phyloP scores from a whole-genome alignment of 495 filamentous ascomycete genomes.

The Chaetomium fimeti region DNA sequence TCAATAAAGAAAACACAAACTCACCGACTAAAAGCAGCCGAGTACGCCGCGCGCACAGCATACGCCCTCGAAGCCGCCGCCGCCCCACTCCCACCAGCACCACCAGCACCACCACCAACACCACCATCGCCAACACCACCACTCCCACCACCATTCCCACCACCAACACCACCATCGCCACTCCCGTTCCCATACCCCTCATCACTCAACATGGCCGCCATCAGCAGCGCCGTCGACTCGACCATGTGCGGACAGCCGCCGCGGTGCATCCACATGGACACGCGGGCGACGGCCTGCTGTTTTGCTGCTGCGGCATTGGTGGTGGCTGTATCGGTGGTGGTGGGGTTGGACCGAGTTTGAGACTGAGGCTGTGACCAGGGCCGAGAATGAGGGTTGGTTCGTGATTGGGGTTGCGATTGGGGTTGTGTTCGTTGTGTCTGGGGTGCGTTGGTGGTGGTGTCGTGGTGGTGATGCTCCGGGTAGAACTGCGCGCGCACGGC shows the following conservation, averaged over 20 bases:
- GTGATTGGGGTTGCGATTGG: conserved; percentile 1
- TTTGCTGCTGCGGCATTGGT: conserved; percentile 18
- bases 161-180: conserved; percentile 44
- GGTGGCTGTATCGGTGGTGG: neutral
- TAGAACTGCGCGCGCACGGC: conserved; percentile 67
- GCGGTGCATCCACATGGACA: conserved; percentile 59
- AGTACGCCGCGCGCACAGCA: conserved; percentile 47
- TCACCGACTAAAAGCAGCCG: conserved; percentile 51
- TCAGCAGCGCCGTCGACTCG: conserved; percentile 75
- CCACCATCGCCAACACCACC: neutral
- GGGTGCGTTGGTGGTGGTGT: no score
- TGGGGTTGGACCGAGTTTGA: neutral
- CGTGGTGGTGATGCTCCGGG: conserved; percentile 32
- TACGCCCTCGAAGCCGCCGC: conserved; percentile 37
- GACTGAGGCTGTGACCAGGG: no score
- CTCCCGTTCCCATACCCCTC: conserved; percentile 16
- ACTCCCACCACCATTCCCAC: neutral
- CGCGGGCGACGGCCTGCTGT: conserved; percentile 47
- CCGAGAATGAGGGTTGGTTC: neutral
- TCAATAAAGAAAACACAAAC: conserved; percentile 23
- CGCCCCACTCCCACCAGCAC: conserved; percentile 26
- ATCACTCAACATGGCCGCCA: conserved; percentile 70
- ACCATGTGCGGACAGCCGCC: conserved; percentile 78
- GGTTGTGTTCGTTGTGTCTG: neutral
- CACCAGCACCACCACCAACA: conserved; percentile 14